Base-by-base conservation (phyloP, 768 basidiomycete genomes). In the Tephrocybe sp. region DNA sequence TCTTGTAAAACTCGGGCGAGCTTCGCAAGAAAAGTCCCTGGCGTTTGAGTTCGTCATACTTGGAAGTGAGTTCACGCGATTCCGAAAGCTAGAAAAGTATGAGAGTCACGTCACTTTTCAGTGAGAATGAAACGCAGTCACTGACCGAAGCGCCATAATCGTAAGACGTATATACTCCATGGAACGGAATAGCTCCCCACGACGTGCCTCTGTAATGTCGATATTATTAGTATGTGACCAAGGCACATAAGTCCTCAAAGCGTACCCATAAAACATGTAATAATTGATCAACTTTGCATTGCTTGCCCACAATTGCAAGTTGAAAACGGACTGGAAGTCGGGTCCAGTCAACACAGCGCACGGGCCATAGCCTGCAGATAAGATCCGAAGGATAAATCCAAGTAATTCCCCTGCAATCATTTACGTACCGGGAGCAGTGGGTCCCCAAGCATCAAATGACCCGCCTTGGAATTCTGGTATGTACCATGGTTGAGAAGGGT, bases 281-380 rank as follows among this genome's bases (percentile, higher is more conserved):
- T 87, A 88, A 58, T 80, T 90, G 50, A 91, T 81, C 38, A 93
- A 58, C 59, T 91, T 93, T 1, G 82, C 86, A 64, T 91, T 92
- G 42, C 79, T 77, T 9, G 90, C 88, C 85, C 86, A 90, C 38
- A 89, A 72, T 45, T 86, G 72, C 49, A 81, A 75, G 57, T 93
- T 82, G 65, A 91, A 92, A 5, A 92, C 91, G 34, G 82, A 84
- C 65, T 83, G 76, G 65, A 90, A 91, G 58, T 84, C 74, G 1
- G 84, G 70, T 2, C 86, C 87, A 10, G 88, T 91, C 53, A 91
- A 68, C 1, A 71, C 65, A 22, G 77, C 73, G 60, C 89, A 91
- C 3, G 76, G 69, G 1, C 69, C 74, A 59, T 89, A 91, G 36
- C 86, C 83, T 80, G 56, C 8, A n/a, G 22, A 18, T 16, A 18